Evolutionary conservation across 2,329 filamentous ascomycete genomes (phyloP).

Genomic region (Aspergillus proliferans): DNA sequence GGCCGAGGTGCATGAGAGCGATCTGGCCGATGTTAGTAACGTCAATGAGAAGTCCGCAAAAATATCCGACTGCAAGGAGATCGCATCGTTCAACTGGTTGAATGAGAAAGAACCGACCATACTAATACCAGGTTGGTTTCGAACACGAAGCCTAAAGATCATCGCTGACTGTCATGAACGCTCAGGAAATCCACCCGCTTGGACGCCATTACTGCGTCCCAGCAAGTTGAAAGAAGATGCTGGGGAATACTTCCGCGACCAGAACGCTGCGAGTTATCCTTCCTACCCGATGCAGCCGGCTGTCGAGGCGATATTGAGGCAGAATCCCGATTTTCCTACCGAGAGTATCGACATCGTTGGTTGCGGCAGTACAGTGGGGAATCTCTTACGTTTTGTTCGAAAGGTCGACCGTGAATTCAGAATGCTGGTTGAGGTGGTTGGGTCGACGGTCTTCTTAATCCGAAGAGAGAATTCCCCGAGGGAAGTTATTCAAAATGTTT

Average conservation of each 20-base stretch:
- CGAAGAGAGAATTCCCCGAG: constrained; percentile 56
- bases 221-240: constrained; percentile 38
- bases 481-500: constrained; percentile 50
- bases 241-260: constrained; percentile 43
- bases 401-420: constrained; percentile 48
- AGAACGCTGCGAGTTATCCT: constrained; percentile 28
- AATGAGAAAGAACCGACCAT: constrained; percentile 21
- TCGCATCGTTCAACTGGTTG: constrained; percentile 52
- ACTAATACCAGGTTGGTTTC: constrained; percentile 4
- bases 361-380: constrained; percentile 57
- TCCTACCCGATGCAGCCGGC: constrained; percentile 41
- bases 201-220: constrained; percentile 39
- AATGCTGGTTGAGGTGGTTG: constrained; percentile 53
- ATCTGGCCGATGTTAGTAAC: constrained; percentile 2
- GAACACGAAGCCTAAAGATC: neutral
- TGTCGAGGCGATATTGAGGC: constrained; percentile 36
- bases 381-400: constrained; percentile 53
- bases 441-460: constrained; percentile 56
- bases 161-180: neutral
- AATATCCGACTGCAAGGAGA: constrained; percentile 38
- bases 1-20: constrained; percentile 8
- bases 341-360: constrained; percentile 49
- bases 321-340: constrained; percentile 31
- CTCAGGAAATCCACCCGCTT: constrained; percentile 46
- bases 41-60: constrained; percentile 3